Conservation (phyloP, 2,329 filamentous ascomycete species). For the Trichoderma pleuroti region DNA sequence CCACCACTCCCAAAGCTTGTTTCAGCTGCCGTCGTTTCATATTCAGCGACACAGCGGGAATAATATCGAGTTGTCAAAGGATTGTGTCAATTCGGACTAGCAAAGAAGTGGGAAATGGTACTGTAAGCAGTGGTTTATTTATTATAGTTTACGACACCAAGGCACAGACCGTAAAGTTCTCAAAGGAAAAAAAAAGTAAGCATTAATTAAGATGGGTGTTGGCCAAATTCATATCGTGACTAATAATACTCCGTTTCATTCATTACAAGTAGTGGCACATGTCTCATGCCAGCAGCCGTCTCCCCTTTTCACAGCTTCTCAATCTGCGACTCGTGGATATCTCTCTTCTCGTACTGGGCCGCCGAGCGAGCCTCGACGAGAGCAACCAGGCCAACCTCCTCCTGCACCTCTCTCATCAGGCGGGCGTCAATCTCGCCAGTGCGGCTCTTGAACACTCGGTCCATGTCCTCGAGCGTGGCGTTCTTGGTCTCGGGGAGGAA, state of each 20-base stretch:
- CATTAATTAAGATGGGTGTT: background rate
- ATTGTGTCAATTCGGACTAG: too few species aligned
- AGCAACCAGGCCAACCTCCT: slow-evolving; percentile 25
- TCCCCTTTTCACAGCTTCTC: slow-evolving; percentile 2
- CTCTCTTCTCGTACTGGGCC: slow-evolving; percentile 8
- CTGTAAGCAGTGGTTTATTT: background rate
- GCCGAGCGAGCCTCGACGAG: background rate
- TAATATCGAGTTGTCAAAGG: too few species aligned
- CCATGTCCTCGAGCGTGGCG: slow-evolving; percentile 62
- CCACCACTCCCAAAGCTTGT: too few species aligned
- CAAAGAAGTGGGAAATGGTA: too few species aligned
- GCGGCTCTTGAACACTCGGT: slow-evolving; percentile 46
- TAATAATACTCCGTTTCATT: background rate
- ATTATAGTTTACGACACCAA: background rate
- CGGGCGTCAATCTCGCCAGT: slow-evolving; percentile 29
- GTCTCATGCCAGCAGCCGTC: background rate
- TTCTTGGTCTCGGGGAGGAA: slow-evolving; percentile 64
- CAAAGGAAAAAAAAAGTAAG: background rate
- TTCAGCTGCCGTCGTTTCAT: too few species aligned
- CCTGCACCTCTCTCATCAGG: slow-evolving; percentile 26
- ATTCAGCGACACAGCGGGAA: too few species aligned
- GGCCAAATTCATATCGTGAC: background rate
- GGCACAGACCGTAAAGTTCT: background rate
- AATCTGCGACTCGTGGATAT: slow-evolving; percentile 8
- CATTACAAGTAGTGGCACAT: background rate